These are phyloP conservation scores for Tylopilus subfusipes DNA, from an alignment of 768 basidiomycete genomes.

Conservation along the genomic window DNA sequence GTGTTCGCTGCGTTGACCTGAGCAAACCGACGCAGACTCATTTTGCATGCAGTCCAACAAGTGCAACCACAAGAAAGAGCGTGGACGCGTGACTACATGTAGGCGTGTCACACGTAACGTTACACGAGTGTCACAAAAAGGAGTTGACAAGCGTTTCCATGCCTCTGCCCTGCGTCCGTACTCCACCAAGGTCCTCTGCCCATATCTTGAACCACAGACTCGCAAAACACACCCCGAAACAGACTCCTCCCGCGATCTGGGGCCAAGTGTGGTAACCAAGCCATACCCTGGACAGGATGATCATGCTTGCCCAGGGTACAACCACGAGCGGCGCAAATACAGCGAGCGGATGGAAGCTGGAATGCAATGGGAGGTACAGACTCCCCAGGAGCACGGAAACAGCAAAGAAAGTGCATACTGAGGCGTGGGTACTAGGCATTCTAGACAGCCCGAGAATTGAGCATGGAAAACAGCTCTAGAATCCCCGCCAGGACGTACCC, in stretches of 20 bases:
- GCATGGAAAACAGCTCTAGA: neutral
- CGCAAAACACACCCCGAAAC: conserved; percentile 54
- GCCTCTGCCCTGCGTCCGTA: conserved; percentile 20
- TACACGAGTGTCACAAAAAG: conserved; percentile 22
- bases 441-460: conserved; percentile 34
- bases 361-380: conserved; percentile 55
- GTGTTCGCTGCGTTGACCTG: conserved; percentile 42
- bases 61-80: conserved; percentile 5
- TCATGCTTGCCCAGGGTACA: conserved; percentile 51
- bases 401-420: conserved; percentile 61
- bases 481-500: conserved; percentile 49
- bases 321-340: conserved; percentile 43
- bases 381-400: conserved; percentile 58
- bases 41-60: conserved; percentile 21
- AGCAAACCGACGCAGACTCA: conserved; percentile 58
- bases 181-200: conserved; percentile 29
- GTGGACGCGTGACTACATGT: conserved; percentile 16
- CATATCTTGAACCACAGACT: conserved; percentile 57
- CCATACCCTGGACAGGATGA: conserved; percentile 66
- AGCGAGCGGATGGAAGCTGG: conserved; percentile 40
- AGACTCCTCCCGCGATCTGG: conserved; percentile 60
- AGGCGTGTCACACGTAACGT: conserved; percentile 24
- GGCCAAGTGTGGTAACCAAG: conserved; percentile 73
- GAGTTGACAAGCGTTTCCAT: conserved; percentile 7
- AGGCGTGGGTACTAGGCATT: conserved; percentile 84